Base-by-base conservation (phyloP, 2,329 filamentous ascomycete genomes). In the Aspergillus neoniger region DNA sequence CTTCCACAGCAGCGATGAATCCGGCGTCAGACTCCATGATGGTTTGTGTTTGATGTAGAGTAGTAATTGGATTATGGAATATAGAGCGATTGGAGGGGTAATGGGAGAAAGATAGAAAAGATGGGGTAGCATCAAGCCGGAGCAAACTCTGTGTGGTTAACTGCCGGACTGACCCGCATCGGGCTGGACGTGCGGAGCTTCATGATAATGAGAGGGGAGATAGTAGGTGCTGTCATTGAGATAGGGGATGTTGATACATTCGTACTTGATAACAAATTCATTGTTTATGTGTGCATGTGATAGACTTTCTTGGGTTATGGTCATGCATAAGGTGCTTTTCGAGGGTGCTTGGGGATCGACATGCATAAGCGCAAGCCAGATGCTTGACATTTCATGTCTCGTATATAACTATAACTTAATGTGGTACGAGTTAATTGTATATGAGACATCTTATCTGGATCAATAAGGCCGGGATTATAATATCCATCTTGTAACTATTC, bases 1-100 rank as follows among this genome's bases (percentile, higher is more conserved):
- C 84, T 63, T 84, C 81, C 15, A 87, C 71, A 39, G 85, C 85
- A 49, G 81, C 82, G 64, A 82, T 78, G 75, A 87, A 87, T 63
- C 85, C 85, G 14, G 73, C 68, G 58, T 83, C 80, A 57, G 76
- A 70, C 32, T 75, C 72, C 74, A 77, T 77, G 47, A 6, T 36
- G 12, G 32, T 14, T 17, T 70, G 52, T 41, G 12, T 43, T 15
- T 51, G 15, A 14, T 17, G 15, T 43, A 5, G n/a, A n/a, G n/a
- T 8, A 32, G 41, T 23, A 12, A 9, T n/a, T 17, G 25, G 1
- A 25, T 32, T 51, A 30, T 15, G 12, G 30, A 6, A 14, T 19
- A 43, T 14, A 17, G 17, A 39, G 21, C 5, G 10, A 17, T 58
- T 58, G 59, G 50, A 48, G 64, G 61, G 58, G 58, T 60, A 53